Base-by-base conservation (phyloP, 2,329 filamentous ascomycete genomes). In the Ascochyta koolunga region DNA sequence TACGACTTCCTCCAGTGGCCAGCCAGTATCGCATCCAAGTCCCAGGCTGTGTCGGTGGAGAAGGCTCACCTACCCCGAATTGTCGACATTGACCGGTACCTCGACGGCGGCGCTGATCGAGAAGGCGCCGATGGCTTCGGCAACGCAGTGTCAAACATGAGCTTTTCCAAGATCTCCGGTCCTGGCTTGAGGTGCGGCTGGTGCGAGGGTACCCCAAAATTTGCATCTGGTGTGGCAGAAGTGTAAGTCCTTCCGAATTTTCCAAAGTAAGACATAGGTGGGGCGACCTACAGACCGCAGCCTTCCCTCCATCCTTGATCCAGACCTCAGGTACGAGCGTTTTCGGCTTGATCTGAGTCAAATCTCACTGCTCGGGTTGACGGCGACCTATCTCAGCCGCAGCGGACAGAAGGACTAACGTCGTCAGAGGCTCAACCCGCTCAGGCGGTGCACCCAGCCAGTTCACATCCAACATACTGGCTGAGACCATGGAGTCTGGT, bases 1-100 rank as follows among this genome's bases (percentile, higher is more conserved):
- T 99, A 99, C 71, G 93, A 98, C 72, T 89, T 93, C 61, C 80
- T 98, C 5, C 89, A 93, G 70, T 97, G 92, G 91, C 83, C 85
- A 2, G 65, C 78, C 7, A 71, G 68, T 54, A 60, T 65, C 32
- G 64, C 56, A 11, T 51, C 66, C 27, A 52, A 66, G 50, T 52
- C 66, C 22, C 51, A 65, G 50, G 56, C 27, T 55, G 64, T 65
- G 39, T 62, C 42, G 44, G 67, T 67, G 31, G 73, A 74, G 32
- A 78, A 72, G 60, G 80, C 83, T 6, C 65, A 73, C 27, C 60
- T 92, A 8, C 91, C 91, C 2, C 85, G 91, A 1, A 79, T 96
- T 1, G 86, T 90, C 16, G 92, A 96, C 69, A 79, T 96, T 50
- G 92, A 96, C 72, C 78, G 85, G 7, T 80, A 83, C 18, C 78